Percentiles rank a stretch among this genome's conserved stretches.
These are phyloP conservation scores for Globomyces sp. DNA, from an alignment of 371 early-diverging fungal genomes.

Conservation along the genomic window DNA sequence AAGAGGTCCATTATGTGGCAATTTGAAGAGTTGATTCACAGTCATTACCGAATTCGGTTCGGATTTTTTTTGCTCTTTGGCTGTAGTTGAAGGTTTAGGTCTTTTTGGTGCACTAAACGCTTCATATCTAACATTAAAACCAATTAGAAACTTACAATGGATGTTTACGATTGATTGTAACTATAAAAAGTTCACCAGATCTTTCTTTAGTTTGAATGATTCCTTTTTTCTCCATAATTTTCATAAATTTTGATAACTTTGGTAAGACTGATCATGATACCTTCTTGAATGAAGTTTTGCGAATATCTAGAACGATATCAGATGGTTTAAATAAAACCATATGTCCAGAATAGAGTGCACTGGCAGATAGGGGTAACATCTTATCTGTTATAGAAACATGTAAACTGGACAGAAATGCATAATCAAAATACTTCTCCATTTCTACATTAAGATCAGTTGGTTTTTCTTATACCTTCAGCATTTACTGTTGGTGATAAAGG, in stretches of 20 bases:
- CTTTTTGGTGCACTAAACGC: too few relatives aligned
- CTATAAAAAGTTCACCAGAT: conserved; percentile 33
- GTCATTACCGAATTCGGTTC: neutral
- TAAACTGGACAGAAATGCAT: conserved; percentile 29
- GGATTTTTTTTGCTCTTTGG: neutral
- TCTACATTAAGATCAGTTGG: conserved; percentile 16
- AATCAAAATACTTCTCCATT: conserved; percentile 34
- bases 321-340: conserved; percentile 31
- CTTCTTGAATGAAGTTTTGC: conserved; percentile 36
- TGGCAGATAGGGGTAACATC: conserved; percentile 33
- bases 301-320: conserved; percentile 36
- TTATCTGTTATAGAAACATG: conserved; percentile 25
- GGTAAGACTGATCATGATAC: too few relatives aligned
- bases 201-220: conserved; percentile 39
- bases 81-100: too few relatives aligned
- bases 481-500: neutral
- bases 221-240: conserved; percentile 45
- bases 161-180: conserved; percentile 32
- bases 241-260: conserved; percentile 40
- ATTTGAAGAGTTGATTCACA: neutral
- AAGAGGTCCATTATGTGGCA: conserved; percentile 7
- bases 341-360: conserved; percentile 29
- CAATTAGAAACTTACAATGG: conserved; percentile 22
- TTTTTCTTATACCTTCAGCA: neutral
- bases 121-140: too few relatives aligned